Conservation (phyloP, 108 stramenopile genomes). For the Seminavis robusta region DNA sequence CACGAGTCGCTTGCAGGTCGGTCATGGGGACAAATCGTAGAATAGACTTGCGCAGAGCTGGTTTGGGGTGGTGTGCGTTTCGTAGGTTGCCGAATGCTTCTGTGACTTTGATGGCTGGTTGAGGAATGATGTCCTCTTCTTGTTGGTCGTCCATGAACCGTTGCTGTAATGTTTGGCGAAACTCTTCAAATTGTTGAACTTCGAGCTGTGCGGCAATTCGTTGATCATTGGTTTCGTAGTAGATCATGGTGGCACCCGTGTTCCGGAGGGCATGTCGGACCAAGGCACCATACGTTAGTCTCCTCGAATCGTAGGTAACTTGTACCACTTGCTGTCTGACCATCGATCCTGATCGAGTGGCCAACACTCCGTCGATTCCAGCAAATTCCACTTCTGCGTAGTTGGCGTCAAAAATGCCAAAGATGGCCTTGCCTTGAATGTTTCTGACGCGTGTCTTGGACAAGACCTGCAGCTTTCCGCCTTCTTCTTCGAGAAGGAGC, state of each 20-base stretch:
- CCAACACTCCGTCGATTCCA: slow-evolving; percentile 12
- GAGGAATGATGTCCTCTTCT: too few relatives aligned
- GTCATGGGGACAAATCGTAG: slow-evolving; percentile 32
- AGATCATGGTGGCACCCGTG: slow-evolving; percentile 3
- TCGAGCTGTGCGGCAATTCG: slow-evolving; percentile 11
- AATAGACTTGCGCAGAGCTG: slow-evolving; percentile 12
- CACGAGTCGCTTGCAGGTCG: slow-evolving; percentile 14
- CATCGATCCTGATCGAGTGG: slow-evolving; percentile 1
- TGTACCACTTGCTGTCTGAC: slow-evolving; percentile 6
- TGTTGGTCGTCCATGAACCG: background rate
- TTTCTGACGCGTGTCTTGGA: background rate
- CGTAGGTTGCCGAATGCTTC: too few relatives aligned
- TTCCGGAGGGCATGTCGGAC: slow-evolving; percentile 9
- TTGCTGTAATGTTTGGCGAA: background rate
- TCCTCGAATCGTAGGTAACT: slow-evolving; percentile 14
- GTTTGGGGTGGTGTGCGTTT: slow-evolving; percentile 1
- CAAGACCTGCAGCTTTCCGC: background rate
- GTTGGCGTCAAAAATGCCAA: slow-evolving; percentile 4
- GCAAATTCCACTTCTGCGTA: slow-evolving; percentile 19
- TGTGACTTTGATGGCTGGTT: too few relatives aligned
- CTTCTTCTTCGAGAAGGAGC: slow-evolving; percentile 9
- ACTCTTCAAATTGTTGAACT: background rate
- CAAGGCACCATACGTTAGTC: background rate
- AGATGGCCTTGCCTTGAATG: slow-evolving; percentile 4
- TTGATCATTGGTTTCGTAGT: slow-evolving; percentile 13